These are phyloP conservation scores for Sclerotinia minor DNA, from an alignment of 2,329 filamentous ascomycete species.

Conservation along the genomic window DNA sequence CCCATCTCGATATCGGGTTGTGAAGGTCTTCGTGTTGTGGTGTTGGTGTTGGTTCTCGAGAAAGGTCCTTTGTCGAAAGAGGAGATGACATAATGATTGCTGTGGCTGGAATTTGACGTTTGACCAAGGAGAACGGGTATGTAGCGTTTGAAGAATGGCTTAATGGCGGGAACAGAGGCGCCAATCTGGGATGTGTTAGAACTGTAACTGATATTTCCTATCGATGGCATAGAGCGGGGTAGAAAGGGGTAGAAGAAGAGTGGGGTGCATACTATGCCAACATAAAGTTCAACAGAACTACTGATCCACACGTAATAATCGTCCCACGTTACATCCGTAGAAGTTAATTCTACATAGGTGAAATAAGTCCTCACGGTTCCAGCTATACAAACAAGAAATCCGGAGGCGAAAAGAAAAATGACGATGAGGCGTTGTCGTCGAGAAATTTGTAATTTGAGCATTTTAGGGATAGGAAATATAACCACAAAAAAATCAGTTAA, in stretches of 20 bases:
- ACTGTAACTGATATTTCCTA: background rate
- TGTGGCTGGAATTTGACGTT: background rate
- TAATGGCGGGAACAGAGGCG: slow-evolving; percentile 47
- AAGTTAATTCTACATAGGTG: slow-evolving; percentile 37
- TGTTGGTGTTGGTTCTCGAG: background rate
- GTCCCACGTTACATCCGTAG: slow-evolving; percentile 43
- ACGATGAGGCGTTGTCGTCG: slow-evolving; percentile 49
- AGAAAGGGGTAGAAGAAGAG: too few species aligned
- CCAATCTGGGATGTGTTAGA: slow-evolving; percentile 41
- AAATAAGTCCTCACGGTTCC: slow-evolving; percentile 44
- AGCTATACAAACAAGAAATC: slow-evolving; percentile 47
- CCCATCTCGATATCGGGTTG: background rate
- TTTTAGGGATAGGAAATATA: slow-evolving; percentile 50
- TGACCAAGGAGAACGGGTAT: slow-evolving; percentile 36
- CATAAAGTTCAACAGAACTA: slow-evolving; percentile 44
- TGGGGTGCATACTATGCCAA: slow-evolving; percentile 45
- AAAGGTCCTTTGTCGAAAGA: background rate
- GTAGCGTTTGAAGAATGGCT: slow-evolving; percentile 46
- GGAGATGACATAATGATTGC: background rate
- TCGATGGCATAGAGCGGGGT: background rate
- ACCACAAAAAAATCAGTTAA: slow-evolving; percentile 56
- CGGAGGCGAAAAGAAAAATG: slow-evolving; percentile 51
- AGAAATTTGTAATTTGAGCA: slow-evolving; percentile 49
- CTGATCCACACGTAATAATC: slow-evolving; percentile 41
- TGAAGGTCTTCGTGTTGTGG: background rate